Conservation (phyloP, 306 rosid genomes). For the Casuarina glauca region DNA sequence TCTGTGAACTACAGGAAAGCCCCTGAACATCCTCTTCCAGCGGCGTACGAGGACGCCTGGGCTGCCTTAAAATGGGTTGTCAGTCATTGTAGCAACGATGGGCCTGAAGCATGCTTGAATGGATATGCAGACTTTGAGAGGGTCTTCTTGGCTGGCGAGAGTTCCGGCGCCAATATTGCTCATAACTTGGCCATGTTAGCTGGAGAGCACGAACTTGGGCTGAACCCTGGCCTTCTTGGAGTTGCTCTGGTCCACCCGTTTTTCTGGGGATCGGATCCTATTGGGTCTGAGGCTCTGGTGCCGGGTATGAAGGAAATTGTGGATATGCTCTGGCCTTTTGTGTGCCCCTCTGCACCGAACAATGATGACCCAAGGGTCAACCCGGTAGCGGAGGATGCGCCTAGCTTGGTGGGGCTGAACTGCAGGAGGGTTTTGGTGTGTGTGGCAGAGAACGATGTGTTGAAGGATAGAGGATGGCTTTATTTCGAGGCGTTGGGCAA, state of each 20-base stretch:
- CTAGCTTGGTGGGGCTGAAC: conserved; percentile 35
- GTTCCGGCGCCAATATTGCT: conserved; percentile 35
- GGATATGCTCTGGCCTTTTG: conserved; percentile 32
- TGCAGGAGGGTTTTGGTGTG: conserved; percentile 42
- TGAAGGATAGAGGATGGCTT: conserved; percentile 38
- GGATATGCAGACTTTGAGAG: conserved; percentile 31
- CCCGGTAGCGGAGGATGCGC: conserved; percentile 35
- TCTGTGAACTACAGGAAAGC: conserved; percentile 34
- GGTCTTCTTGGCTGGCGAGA: conserved; percentile 34
- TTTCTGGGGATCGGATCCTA: conserved; percentile 33
- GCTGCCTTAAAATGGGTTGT: conserved; percentile 34
- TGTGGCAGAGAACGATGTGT: conserved; percentile 46
- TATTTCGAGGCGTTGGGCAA: conserved; percentile 31
- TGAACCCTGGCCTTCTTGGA: conserved; percentile 30
- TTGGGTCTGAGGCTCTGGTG: conserved; percentile 29
- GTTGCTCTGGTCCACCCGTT: conserved; percentile 35
- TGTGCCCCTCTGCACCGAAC: conserved; percentile 28
- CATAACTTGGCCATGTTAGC: conserved; percentile 30
- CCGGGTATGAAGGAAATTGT: conserved; percentile 7
- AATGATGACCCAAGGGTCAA: conserved; percentile 34
- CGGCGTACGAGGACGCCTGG: conserved; percentile 37
- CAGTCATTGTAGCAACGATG: conserved; percentile 18
- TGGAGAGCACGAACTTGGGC: conserved; percentile 14
- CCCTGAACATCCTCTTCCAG: conserved; percentile 41
- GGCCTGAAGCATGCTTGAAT: conserved; percentile 44